Evolutionary conservation across 306 rosid species (phyloP).

Genomic region (Quercus engelmannii): DNA sequence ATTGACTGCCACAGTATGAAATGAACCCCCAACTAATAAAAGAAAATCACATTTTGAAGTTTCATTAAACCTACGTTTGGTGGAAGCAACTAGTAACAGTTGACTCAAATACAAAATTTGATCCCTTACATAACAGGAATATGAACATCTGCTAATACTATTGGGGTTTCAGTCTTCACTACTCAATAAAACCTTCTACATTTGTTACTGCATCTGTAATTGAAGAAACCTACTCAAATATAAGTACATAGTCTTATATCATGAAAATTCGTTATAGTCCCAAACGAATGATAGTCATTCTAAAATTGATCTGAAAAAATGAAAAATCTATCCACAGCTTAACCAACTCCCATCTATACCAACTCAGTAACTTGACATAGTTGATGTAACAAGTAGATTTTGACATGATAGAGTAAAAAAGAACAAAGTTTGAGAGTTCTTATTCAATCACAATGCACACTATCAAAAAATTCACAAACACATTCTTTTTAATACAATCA

Average conservation of each 20-base stretch:
- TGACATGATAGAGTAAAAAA: neutral
- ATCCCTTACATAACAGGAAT: neutral
- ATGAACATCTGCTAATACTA: neutral
- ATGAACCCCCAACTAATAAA: no score
- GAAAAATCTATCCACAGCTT: neutral
- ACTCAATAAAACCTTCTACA: neutral
- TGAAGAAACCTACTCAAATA: neutral
- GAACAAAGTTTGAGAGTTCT: neutral
- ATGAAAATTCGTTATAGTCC: no score
- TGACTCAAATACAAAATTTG: neutral
- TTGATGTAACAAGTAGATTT: neutral
- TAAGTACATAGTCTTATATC: neutral
- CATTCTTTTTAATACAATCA: no score
- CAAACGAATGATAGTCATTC: neutral
- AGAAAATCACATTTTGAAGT: neutral
- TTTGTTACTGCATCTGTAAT: neutral
- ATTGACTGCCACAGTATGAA: no score
- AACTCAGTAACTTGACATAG: neutral
- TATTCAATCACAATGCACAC: neutral
- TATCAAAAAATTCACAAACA: neutral
- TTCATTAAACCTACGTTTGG: neutral
- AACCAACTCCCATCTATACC: neutral
- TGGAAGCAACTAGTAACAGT: neutral
- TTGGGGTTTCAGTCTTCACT: neutral
- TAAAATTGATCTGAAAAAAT: neutral